Percentiles rank a stretch among this genome's conserved stretches.
phyloP scores from a whole-genome alignment of 2,329 filamentous ascomycete genomes.

The Apiospora marii region DNA sequence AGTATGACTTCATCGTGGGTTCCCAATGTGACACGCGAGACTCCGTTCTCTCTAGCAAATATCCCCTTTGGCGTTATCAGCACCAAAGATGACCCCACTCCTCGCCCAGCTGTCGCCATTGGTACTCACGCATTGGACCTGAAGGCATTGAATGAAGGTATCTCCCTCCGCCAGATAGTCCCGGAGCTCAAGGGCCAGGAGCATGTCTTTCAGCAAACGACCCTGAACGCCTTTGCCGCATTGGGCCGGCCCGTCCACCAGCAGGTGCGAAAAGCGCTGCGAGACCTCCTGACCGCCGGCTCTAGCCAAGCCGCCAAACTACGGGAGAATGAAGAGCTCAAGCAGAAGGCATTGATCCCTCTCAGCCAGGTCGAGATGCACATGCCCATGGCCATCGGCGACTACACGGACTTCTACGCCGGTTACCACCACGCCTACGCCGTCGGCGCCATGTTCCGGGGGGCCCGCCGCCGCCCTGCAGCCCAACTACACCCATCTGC shows the following conservation, averaged over 20 bases:
- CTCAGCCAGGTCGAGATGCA: conserved; percentile 69
- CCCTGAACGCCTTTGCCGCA: conserved; percentile 76
- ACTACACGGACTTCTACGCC: conserved; percentile 88
- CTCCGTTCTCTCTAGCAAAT: conserved; percentile 76
- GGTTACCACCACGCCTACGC: conserved; percentile 78
- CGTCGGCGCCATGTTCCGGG: conserved; percentile 75
- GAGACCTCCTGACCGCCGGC: conserved; percentile 62
- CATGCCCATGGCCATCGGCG: conserved; percentile 79
- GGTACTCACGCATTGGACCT: conserved; percentile 77
- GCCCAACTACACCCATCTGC: conserved; percentile 82
- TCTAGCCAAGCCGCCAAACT: conserved; percentile 29
- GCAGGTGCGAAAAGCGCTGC: conserved; percentile 73
- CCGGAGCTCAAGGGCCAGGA: conserved; percentile 61
- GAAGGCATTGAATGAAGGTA: conserved; percentile 46
- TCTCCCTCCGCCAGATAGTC: conserved; percentile 34
- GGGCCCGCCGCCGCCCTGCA: conserved; percentile 77
- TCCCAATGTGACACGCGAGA: conserved; percentile 31
- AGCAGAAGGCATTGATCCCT: conserved; percentile 65
- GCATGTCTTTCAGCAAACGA: conserved; percentile 68
- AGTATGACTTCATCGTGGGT: conserved; percentile 22
- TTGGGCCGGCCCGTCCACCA: conserved; percentile 73
- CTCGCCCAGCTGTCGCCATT: conserved; percentile 74
- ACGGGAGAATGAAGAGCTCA: conserved; percentile 62
- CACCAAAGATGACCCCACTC: conserved; percentile 61
- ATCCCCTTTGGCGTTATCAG: conserved; percentile 86